A percentile compares a stretch with the other conserved stretches of the same genome.
phyloP scores from a whole-genome alignment of 192 early-diverging fungal species.

The Spinellus fusiger region DNA sequence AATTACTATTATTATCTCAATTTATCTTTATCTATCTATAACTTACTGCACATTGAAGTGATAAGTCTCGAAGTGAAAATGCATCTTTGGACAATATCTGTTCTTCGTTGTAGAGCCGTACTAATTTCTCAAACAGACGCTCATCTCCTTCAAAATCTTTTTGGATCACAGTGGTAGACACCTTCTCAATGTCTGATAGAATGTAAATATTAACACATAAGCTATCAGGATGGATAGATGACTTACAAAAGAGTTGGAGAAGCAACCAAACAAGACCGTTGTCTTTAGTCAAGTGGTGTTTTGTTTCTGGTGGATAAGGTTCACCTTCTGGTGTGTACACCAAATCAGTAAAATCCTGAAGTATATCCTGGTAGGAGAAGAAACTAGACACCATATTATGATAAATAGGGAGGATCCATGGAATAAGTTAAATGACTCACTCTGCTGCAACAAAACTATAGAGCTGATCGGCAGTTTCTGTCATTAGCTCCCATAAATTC shows the following conservation, averaged over 20 bases:
- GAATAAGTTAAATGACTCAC: slow-evolving; percentile 3
- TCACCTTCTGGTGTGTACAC: slow-evolving; percentile 49
- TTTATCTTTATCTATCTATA: neutral
- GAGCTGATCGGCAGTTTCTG: slow-evolving; percentile 70
- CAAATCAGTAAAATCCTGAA: slow-evolving; percentile 47
- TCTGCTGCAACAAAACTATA: slow-evolving; percentile 63
- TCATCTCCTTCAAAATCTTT: slow-evolving; percentile 65
- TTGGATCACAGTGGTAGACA: slow-evolving; percentile 50
- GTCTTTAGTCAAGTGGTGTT: slow-evolving; percentile 50
- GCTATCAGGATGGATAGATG: neutral
- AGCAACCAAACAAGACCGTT: slow-evolving; percentile 71
- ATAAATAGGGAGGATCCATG: neutral
- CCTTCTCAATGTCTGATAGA: slow-evolving; percentile 53
- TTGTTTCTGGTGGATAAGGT: slow-evolving; percentile 31
- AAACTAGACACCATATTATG: slow-evolving; percentile 30
- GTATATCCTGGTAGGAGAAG: slow-evolving; percentile 51
- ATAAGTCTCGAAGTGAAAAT: slow-evolving; percentile 68
- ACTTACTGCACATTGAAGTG: slow-evolving; percentile 61
- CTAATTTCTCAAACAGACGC: slow-evolving; percentile 62
- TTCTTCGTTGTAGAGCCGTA: slow-evolving; percentile 67
- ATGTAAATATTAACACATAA: neutral
- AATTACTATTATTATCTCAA: neutral
- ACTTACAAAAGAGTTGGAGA: slow-evolving; percentile 56
- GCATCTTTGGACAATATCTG: slow-evolving; percentile 68
- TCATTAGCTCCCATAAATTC: slow-evolving; percentile 69